Evolutionary conservation across 2,329 filamentous ascomycete species (phyloP), one percentile per base, ranked within the genome.

Genomic region (Emergomyces pasteurianus): DNA sequence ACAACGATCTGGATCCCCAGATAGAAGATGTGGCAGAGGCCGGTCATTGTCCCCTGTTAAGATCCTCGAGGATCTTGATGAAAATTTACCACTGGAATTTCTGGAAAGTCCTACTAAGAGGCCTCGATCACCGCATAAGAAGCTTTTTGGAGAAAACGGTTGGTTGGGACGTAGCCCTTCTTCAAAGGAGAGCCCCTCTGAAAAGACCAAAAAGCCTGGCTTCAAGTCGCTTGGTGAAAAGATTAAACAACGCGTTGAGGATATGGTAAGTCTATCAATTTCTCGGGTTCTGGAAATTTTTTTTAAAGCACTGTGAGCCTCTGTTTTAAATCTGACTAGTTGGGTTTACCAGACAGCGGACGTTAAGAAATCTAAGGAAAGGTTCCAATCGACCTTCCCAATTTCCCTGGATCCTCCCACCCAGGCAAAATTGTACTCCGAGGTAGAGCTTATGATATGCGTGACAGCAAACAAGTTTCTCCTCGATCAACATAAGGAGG

Each of bases 371-470:
- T 59, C 58, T 64, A 65, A 54, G 61, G 65, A 59, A 65, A 47
- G 60, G 3, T 36, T 60, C 3, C 63, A 67, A 50, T 66, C 69
- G 6, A 70, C 64, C 14, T 66, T 73, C 18, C 67, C 70, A 1
- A 72, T 78, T 59, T 78, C 76, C 3, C 63, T 79, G 28, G 70
- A 73, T 60, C 72, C 74, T 36, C 66, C 69, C 1, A 66, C 68
- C 7, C 78, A 80, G 63, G 73, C 75, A 6, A 75, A 73, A 58
- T 67, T 80, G 18, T 78, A 78, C 62, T 73, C 73, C 2, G 75
- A 78, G 58, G 66, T 79, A 49, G 77, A 79, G 61, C 69, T 77
- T 40, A 77, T 78, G 74, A 71, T 79, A 58, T 75, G 74, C 56
- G 69, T 72, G 31, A 74, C 69, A 2, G 77, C 77, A 52, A 80